Evolutionary conservation across 1,284 basidiomycete species (phyloP).

Genomic region (Fomitopsis schrenkii): DNA sequence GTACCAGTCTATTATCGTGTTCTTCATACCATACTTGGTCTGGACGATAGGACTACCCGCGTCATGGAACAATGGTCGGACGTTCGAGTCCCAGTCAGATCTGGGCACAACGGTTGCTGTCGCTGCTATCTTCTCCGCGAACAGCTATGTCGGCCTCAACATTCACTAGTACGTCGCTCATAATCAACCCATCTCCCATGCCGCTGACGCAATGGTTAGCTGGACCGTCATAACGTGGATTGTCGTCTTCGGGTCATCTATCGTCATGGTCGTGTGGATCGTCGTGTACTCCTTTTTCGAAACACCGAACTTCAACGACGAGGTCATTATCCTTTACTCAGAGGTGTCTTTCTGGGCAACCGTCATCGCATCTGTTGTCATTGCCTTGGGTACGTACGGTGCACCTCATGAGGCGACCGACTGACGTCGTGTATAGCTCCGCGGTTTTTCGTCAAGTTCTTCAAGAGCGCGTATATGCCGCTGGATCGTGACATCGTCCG

Average conservation of each 20-base stretch:
- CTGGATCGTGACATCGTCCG: constrained; percentile 84
- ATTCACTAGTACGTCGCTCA: constrained; percentile 70
- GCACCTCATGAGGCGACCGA: constrained; percentile 1
- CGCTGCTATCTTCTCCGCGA: constrained; percentile 84
- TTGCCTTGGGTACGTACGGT: constrained; percentile 61
- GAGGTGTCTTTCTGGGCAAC: constrained; percentile 83
- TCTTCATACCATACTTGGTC: constrained; percentile 84
- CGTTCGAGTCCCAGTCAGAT: constrained; percentile 78
- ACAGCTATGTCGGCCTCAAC: constrained; percentile 85
- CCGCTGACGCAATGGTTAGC: constrained; percentile 34
- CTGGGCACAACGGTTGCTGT: constrained; percentile 93
- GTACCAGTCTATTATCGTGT: constrained; percentile 89
- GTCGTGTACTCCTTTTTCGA: constrained; percentile 78
- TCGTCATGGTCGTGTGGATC: constrained; percentile 83
- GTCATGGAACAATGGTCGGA: constrained; percentile 65
- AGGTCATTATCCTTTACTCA: constrained; percentile 72
- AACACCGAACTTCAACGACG: constrained; percentile 52
- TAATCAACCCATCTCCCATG: not conserved
- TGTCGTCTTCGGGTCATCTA: constrained; percentile 73
- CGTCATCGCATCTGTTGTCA: constrained; percentile 60
- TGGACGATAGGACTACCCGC: constrained; percentile 63
- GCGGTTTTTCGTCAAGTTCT: constrained; percentile 69
- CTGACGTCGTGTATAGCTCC: constrained; percentile 45
- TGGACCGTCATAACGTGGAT: constrained; percentile 89
- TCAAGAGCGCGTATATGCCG: constrained; percentile 63